Evolutionary conservation across 164 flowering plant genomes (phyloP), one percentile per base, ranked within the genome.

Genomic region (Stephania cephalantha): DNA sequence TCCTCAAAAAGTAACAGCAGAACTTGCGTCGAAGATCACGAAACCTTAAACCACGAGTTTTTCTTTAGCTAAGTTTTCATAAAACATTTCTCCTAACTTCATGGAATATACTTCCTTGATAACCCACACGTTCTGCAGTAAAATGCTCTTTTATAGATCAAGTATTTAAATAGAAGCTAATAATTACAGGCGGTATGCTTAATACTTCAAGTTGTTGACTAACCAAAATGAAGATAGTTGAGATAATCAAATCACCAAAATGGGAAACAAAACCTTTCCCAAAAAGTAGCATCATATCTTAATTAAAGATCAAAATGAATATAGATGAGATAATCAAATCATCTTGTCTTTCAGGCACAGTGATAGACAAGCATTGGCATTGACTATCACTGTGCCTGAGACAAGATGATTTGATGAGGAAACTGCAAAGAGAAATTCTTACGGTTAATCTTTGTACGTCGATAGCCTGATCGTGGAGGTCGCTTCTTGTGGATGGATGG

Each of bases 391-490:
- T 25, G 25, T 25, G 25, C 25, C 25, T 0, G 25, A 25, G 25
- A 25, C 25, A 25, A 25, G 25, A 25, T 25, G 25, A 25, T 25
- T 25, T 25, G 25, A 25, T 25, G 25, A 25, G 0, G 25, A 25
- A 25, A 25, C 25, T 25, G 30, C 46, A 29, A 72, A 29, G 45
- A 72, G 45, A 79, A 50, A 13, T 77, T 79, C 98, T 87, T 87
- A 95, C 99, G 92, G 78, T 84, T 90, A 71, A 95, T 83, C 85
- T 88, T 86, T 74, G 85, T 88, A 13, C 98, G 94, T 20, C 78
- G 85, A 82, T 91, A 95, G 72, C 97, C 95, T 79, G 94, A 83
- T 85, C 74, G 89, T 61, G 90, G 88, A 78, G 98, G 97, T 71
- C 80, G 80, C 80, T 90, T 91, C 85, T 91, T 95, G 81, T 93